Conservation (phyloP, 805 yeast species). For the Candida quercuum region DNA sequence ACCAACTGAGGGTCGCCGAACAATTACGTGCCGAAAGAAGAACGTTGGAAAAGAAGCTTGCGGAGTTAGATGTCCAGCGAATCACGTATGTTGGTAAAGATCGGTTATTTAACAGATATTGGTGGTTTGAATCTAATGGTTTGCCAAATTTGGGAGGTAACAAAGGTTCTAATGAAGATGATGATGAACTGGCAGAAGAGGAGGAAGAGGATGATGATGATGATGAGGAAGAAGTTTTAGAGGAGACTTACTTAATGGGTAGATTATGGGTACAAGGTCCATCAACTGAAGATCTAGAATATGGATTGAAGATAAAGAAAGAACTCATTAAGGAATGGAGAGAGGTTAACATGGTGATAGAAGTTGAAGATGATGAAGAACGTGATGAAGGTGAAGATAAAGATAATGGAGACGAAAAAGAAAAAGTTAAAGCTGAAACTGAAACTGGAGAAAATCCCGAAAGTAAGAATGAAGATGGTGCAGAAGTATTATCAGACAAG, state of each 20-base stretch:
- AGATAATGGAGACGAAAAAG: conserved; percentile 10
- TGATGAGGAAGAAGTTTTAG: conserved; percentile 41
- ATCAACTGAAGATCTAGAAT: conserved; percentile 35
- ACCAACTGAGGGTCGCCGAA: conserved; percentile 31
- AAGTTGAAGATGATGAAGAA: conserved; percentile 21
- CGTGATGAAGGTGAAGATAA: conserved; percentile 19
- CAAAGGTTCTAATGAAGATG: conserved; percentile 23
- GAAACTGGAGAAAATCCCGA: conserved; percentile 18
- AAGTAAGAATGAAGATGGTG: conserved; percentile 11
- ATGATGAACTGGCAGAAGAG: conserved; percentile 27
- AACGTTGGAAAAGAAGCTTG: conserved; percentile 54
- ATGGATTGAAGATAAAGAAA: conserved; percentile 26
- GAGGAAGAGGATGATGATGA: conserved; percentile 40
- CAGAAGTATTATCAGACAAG: conserved; percentile 5
- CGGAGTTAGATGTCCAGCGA: conserved; percentile 73
- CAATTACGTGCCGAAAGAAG: conserved; percentile 43
- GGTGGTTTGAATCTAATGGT: conserved; percentile 94
- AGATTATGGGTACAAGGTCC: conserved; percentile 93
- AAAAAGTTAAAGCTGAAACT: conserved; percentile 18
- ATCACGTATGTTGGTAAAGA: conserved; percentile 76
- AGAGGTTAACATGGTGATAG: conserved; percentile 3
- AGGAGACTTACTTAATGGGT: conserved; percentile 71
- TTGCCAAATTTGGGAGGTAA: conserved; percentile 47
- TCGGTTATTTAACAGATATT: conserved; percentile 77
- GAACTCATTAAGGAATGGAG: conserved; percentile 27